These are phyloP conservation scores for Penicillium glabrum DNA, from an alignment of 2,329 filamentous ascomycete genomes.

Conservation along the genomic window DNA sequence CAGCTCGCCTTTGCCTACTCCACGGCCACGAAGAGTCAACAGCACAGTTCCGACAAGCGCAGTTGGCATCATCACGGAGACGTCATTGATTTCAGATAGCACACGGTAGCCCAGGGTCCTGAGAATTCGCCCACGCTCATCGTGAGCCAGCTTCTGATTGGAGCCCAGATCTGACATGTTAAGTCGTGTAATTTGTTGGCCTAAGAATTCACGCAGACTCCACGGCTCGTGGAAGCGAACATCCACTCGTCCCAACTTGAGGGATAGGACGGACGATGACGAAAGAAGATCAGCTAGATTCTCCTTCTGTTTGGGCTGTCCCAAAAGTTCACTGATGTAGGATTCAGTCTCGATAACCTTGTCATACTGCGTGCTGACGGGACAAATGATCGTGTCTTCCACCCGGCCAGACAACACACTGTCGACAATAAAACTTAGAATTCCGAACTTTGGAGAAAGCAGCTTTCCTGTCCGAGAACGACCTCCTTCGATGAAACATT, in stretches of 20 bases:
- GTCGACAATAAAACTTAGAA: slow-evolving; percentile 87
- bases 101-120: slow-evolving; percentile 90
- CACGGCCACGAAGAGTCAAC: slow-evolving; percentile 84
- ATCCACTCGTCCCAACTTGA: slow-evolving; percentile 88
- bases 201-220: slow-evolving; percentile 81
- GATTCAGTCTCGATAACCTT: slow-evolving; percentile 98
- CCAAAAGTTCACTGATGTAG: slow-evolving; percentile 90
- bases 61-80: slow-evolving; percentile 97
- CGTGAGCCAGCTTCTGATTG: slow-evolving; percentile 45
- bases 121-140: slow-evolving; percentile 69
- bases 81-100: slow-evolving; percentile 88
- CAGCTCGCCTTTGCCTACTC: slow-evolving; percentile 84
- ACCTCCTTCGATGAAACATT: slow-evolving; percentile 97
- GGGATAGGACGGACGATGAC: slow-evolving; percentile 80
- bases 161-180: slow-evolving; percentile 36
- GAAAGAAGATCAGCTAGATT: slow-evolving; percentile 88
- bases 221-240: slow-evolving; percentile 96
- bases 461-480: slow-evolving; percentile 92
- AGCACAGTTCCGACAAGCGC: slow-evolving; percentile 92
- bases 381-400: slow-evolving; percentile 87
- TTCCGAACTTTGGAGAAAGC: slow-evolving; percentile 91
- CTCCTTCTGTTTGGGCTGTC: slow-evolving; percentile 93
- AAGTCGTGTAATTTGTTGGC: slow-evolving; percentile 67
- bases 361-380: slow-evolving; percentile 96
- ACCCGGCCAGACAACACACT: slow-evolving; percentile 85